phyloP scores from a whole-genome alignment of 305 asterid genomes.

The Stenogyne calaminthoides region DNA sequence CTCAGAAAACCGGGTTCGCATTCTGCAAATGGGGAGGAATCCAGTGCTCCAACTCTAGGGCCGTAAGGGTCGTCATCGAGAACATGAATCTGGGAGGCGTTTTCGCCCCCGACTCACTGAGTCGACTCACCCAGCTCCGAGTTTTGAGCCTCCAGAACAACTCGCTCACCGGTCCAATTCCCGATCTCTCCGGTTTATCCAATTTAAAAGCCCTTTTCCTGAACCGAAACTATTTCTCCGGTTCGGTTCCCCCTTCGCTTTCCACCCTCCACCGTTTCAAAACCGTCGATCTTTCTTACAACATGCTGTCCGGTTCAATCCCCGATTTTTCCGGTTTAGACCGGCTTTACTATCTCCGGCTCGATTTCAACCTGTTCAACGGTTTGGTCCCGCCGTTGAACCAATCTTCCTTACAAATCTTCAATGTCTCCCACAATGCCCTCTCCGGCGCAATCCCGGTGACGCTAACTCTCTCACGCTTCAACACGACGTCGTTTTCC shows the following conservation, averaged over 20 bases:
- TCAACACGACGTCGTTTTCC: slow-evolving; percentile 54
- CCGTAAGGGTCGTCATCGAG: slow-evolving; percentile 49
- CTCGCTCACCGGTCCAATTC: slow-evolving; percentile 79
- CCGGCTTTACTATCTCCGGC: slow-evolving; percentile 64
- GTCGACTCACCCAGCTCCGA: slow-evolving; percentile 57
- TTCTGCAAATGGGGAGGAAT: slow-evolving; percentile 82
- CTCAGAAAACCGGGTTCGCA: slow-evolving; percentile 27
- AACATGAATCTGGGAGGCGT: slow-evolving; percentile 53
- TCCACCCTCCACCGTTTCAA: slow-evolving; percentile 74
- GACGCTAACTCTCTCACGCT: slow-evolving; percentile 58
- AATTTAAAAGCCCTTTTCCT: slow-evolving; percentile 70
- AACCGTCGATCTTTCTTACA: slow-evolving; percentile 72
- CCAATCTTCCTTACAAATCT: slow-evolving; percentile 52
- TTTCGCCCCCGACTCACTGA: slow-evolving; percentile 53
- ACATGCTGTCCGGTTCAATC: slow-evolving; percentile 65
- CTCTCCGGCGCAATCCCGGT: slow-evolving; percentile 76
- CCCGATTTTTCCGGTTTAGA: slow-evolving; percentile 41
- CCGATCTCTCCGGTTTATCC: slow-evolving; percentile 56
- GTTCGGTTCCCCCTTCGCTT: slow-evolving; percentile 60
- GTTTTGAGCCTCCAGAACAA: slow-evolving; percentile 69
- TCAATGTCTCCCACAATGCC: slow-evolving; percentile 69
- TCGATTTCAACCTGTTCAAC: slow-evolving; percentile 73
- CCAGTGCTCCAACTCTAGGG: slow-evolving; percentile 47
- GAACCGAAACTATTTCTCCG: slow-evolving; percentile 60
- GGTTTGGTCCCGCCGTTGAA: slow-evolving; percentile 81